These are phyloP conservation scores for Barnettozyma vustinii DNA, from an alignment of 805 yeast genomes.

Conservation along the genomic window DNA sequence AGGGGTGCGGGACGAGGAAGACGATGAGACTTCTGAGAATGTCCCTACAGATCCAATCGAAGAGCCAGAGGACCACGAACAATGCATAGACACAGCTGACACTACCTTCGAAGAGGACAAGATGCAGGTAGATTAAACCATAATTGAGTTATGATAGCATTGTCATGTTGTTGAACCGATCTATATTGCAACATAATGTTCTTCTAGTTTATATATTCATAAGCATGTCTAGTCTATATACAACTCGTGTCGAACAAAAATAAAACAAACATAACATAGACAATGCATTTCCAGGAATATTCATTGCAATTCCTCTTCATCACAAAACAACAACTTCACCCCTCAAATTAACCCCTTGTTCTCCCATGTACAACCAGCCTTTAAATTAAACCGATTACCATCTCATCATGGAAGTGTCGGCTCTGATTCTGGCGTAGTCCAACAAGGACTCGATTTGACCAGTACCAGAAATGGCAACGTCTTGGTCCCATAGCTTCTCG, in stretches of 20 bases:
- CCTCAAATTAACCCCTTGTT: neutral
- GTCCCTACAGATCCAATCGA: neutral
- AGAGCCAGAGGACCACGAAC: neutral
- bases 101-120: slow-evolving; percentile 20
- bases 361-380: neutral
- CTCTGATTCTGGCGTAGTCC: slow-evolving; percentile 83
- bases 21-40: neutral
- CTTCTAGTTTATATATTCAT: neutral
- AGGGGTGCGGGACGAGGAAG: neutral
- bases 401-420: slow-evolving; percentile 87
- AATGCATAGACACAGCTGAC: neutral
- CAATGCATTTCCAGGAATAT: slow-evolving; percentile 3
- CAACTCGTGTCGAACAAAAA: slow-evolving; percentile 4
- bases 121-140: slow-evolving; percentile 17
- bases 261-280: slow-evolving; percentile 3
- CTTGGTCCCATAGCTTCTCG: slow-evolving; percentile 75
- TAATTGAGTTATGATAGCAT: no score
- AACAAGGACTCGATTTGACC: slow-evolving; percentile 83
- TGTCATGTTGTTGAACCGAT: no score
- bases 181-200: neutral
- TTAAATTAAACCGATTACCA: slow-evolving; percentile 36
- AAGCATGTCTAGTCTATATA: slow-evolving; percentile 4
- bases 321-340: neutral
- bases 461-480: slow-evolving; percentile 75
- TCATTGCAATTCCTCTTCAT: neutral